Evolutionary conservation across 2,329 filamentous ascomycete species (phyloP), one percentile per base, ranked within the genome.

Genomic region (Phialophora tarda): DNA sequence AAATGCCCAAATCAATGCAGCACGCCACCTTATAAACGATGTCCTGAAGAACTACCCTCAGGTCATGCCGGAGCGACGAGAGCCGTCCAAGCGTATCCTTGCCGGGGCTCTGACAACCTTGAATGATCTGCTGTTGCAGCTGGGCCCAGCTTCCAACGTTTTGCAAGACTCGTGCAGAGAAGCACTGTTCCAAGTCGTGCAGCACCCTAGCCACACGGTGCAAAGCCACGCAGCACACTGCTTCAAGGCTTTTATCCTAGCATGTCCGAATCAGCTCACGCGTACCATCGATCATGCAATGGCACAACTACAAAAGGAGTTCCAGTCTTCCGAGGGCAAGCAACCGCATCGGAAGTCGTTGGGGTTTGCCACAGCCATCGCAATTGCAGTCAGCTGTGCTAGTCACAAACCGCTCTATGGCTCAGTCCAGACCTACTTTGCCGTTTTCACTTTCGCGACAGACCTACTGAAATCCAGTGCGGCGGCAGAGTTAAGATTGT

Each of bases 151-250:
- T 2, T 86, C 91, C 38, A 91, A 89, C 68, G 83, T 82, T 61
- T 88, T 97, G 72, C 91, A 92, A 7, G 96, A 99, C 70, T 77
- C 85, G 14, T 96, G 92, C 75, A 87, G 94, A 58, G 95, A 99
- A 77, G 91, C 91, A 3, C 81, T 99, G 34, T 82, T 98, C 47
- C 93, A 97, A 76, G 91, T 97, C 5, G 82, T 98, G 28, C 92
- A 96, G 73, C 95, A 99, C 78, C 92, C 93, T 0, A 97, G 92
- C 78, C 98, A 98, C 78, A 95, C 93, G 4, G 95, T 99, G 1
- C 95, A 99, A 75, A 88, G 98, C 2, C 91, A 95, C 73, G 89
- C 92, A 1, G 92, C 95, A 4, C 87, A 91, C 67, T 97, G 93
- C 74, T 82, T 98, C 73, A 92, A 94, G 72, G 88, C 86, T 0